These are phyloP conservation scores for Colletotrichum siamense DNA, from an alignment of 2,329 filamentous ascomycete species.

Conservation along the genomic window DNA sequence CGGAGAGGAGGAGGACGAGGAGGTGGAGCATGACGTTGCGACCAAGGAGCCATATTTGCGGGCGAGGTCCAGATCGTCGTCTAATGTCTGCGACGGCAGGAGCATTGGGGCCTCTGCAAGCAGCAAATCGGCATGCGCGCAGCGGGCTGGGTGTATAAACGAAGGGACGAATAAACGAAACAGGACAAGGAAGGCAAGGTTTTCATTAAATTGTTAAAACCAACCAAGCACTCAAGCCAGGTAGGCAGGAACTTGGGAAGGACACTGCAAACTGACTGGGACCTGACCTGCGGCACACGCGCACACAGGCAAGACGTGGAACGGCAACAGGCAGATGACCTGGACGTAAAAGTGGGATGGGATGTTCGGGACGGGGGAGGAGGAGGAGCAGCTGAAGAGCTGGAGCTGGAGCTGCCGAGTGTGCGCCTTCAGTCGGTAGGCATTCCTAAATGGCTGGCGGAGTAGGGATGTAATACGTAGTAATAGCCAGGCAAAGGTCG, in stretches of 20 bases:
- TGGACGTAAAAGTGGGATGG: constrained; percentile 7
- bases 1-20: constrained; percentile 18
- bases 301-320: not conserved
- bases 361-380: not conserved
- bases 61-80: constrained; percentile 14
- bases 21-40: constrained; percentile 25
- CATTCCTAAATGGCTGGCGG: not conserved
- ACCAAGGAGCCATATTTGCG: constrained; percentile 38
- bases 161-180: not conserved
- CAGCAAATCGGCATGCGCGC: not conserved
- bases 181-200: not conserved
- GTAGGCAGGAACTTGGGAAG: not conserved
- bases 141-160: not conserved
- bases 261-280: not conserved
- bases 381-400: not conserved
- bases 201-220: not conserved
- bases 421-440: not conserved
- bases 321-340: not conserved
- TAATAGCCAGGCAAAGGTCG: not conserved
- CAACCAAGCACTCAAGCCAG: not conserved
- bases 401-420: not conserved
- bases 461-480: not conserved
- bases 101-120: constrained; percentile 10
- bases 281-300: not conserved
- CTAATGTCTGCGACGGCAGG: constrained; percentile 18